A percentile compares a stretch with the other conserved stretches of the same genome.
Conservation (phyloP, 495 filamentous ascomycete genomes). For the Neurospora tetrasperma region DNA sequence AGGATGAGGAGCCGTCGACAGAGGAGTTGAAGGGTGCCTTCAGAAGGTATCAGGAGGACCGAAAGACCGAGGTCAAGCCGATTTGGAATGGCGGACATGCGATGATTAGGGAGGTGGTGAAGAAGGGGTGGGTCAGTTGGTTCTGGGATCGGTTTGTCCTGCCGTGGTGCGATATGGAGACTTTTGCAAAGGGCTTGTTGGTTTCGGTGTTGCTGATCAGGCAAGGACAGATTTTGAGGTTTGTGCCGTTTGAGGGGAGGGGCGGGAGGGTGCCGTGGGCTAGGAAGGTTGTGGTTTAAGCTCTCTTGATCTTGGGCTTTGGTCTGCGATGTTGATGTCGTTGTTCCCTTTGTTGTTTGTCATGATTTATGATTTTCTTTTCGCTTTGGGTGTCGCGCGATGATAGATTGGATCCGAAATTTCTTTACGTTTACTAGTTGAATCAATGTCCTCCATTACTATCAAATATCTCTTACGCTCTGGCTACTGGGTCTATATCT, state of each 20-base stretch:
- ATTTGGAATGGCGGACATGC: neutral
- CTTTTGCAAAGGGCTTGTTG: neutral
- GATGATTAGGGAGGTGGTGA: neutral
- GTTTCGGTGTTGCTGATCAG: neutral
- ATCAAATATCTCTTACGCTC: no score
- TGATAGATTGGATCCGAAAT: neutral
- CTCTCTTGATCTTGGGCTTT: neutral
- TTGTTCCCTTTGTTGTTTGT: neutral
- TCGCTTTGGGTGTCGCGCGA: neutral
- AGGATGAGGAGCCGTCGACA: neutral
- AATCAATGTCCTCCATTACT: no score
- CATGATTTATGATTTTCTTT: neutral
- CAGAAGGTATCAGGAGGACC: neutral
- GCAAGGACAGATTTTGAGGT: neutral
- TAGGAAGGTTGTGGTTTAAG: neutral
- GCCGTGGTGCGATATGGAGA: neutral
- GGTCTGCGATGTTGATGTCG: neutral
- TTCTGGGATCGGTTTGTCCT: neutral
- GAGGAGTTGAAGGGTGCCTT: neutral
- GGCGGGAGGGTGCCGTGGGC: neutral
- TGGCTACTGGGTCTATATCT: no score
- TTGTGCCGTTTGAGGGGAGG: neutral
- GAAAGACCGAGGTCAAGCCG: neutral
- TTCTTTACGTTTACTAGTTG: neutral
- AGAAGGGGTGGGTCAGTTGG: neutral